Conservation (phyloP, 2,329 filamentous ascomycete genomes). For the Neopestalotiopsis rosae region DNA sequence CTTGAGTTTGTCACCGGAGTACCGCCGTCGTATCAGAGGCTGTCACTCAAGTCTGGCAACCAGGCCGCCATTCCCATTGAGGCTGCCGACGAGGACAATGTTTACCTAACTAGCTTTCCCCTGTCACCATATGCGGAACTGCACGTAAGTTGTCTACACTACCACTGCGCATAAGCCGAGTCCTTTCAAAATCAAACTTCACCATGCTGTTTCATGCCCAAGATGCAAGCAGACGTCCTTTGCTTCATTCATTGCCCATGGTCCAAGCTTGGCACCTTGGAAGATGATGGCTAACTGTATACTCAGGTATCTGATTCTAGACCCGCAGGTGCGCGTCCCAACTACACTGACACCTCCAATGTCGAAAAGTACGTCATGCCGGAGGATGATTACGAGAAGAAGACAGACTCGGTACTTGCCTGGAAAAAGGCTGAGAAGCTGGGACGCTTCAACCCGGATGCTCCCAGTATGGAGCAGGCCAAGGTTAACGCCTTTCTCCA, state of each 20-base stretch:
- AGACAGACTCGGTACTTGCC: constrained; percentile 85
- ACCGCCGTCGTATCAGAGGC: constrained; percentile 77
- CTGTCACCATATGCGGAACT: constrained; percentile 79
- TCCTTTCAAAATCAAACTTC: background rate
- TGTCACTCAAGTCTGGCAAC: constrained; percentile 71
- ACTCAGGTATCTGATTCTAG: constrained; percentile 79
- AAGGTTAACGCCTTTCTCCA: constrained; percentile 71
- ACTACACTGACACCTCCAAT: constrained; percentile 80
- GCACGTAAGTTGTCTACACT: constrained; percentile 64
- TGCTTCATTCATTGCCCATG: background rate
- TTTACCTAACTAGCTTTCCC: constrained; percentile 67
- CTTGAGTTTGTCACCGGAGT: constrained; percentile 94
- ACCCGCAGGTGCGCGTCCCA: constrained; percentile 74
- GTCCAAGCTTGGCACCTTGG: background rate
- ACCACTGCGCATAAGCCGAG: background rate
- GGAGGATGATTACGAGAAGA: constrained; percentile 82
- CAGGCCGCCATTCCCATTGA: constrained; percentile 69
- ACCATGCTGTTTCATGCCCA: background rate
- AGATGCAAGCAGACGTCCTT: background rate
- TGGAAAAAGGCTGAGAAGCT: constrained; percentile 97
- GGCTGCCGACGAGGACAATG: constrained; percentile 74
- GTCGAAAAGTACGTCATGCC: constrained; percentile 93
- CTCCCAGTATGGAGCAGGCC: constrained; percentile 74
- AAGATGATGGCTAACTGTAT: constrained; percentile 11
- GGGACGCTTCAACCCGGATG: constrained; percentile 92